Base-by-base conservation (phyloP, 768 basidiomycete species). In the Lactarius trivialis region DNA sequence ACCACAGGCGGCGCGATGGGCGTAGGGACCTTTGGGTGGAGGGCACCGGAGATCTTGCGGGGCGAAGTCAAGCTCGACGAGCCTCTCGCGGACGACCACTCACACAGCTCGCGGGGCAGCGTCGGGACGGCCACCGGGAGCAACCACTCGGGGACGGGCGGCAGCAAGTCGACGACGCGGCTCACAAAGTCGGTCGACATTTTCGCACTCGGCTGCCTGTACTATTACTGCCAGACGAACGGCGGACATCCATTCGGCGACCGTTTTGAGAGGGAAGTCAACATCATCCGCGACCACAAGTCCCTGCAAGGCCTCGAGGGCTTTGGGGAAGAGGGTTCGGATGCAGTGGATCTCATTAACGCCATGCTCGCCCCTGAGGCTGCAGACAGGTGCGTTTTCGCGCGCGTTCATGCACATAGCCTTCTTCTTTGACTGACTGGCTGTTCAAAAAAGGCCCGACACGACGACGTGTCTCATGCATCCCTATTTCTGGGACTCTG, bases 401-500 rank as follows among this genome's bases (percentile, higher is more conserved):
- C n/a, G n/a, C n/a, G n/a, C n/a, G n/a, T n/a, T n/a, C n/a, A n/a
- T n/a, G n/a, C n/a, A n/a, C n/a, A n/a, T n/a, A n/a, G n/a, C n/a
- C n/a, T n/a, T n/a, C n/a, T n/a, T n/a, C n/a, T n/a, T n/a, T n/a
- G n/a, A n/a, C n/a, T 52, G 41, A 39, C 8, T 28, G 24, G 39
- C 58, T n/a, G 28, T 37, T 8, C 7, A 68, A 93, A n/a, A 7
- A 69, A 93, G 96, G 70, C 97, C 95, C 1, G 88, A 94, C 67
- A 96, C 95, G 7, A 84, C 82, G 14, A 84, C 83, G n/a, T 90
- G 89, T 73, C 79, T 98, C 21, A 76, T 89, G 24, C 96, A 98
- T 75, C 97, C 97, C 0, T 96, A 91, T 79, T 99, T 98, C 78
- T 99, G 97, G 97, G 87, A 93, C 58, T 77, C 94, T 0, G 86